Evolutionary conservation across 2,329 filamentous ascomycete species (phyloP).

Genomic region (Neodidymelliopsis sp.): DNA sequence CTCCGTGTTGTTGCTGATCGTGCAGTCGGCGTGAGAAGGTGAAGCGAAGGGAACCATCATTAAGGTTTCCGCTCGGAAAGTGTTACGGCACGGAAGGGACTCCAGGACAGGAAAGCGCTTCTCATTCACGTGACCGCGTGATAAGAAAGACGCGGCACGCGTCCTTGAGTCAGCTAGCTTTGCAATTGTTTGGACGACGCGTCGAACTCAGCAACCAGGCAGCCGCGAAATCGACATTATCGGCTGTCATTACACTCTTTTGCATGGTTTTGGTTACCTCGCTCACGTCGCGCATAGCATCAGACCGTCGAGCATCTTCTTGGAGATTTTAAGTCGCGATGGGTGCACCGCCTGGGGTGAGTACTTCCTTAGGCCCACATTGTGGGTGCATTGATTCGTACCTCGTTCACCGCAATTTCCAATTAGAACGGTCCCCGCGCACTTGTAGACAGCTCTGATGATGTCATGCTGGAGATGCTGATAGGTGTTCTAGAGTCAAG

Average conservation of each 20-base stretch:
- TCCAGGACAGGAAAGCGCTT: neutral
- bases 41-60: neutral
- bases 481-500: constrained; percentile 72
- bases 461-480: constrained; percentile 5
- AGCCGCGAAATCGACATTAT: constrained; percentile 8
- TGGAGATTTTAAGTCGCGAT: constrained; percentile 5
- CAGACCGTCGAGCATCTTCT: neutral
- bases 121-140: constrained; percentile 11
- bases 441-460: neutral
- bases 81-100: neutral
- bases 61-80: constrained; percentile 3
- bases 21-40: constrained; percentile 6
- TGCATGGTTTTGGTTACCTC: neutral
- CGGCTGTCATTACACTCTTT: constrained; percentile 1
- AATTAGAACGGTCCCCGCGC: neutral
- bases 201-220: constrained; percentile 8
- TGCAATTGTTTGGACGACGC: constrained; percentile 9
- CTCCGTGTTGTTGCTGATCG: neutral
- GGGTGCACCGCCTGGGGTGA: constrained; percentile 37
- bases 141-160: constrained; percentile 10
- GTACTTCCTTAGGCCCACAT: constrained; percentile 21
- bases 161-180: constrained; percentile 14
- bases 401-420: constrained; percentile 3
- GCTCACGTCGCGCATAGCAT: neutral
- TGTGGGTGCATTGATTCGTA: constrained; percentile 7